Evolutionary conservation across 2,329 filamentous ascomycete genomes (phyloP), one percentile per base, ranked within the genome.

Genomic region (Pestalotiopsis sp.): DNA sequence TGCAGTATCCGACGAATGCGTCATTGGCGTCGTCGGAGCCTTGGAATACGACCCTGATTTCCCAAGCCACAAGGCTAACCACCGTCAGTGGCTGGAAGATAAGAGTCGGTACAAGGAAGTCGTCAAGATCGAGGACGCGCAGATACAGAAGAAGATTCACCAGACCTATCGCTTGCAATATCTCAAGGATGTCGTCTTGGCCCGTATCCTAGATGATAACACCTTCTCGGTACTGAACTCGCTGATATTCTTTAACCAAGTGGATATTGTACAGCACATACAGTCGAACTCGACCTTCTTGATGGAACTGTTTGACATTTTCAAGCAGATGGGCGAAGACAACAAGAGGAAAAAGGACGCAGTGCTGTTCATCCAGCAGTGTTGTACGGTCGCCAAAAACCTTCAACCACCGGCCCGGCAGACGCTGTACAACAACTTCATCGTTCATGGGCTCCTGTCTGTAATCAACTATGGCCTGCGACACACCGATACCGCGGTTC

Each of bases 1-100:
- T 74, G 92, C 95, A 14, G 95, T 99, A 31, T 93, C 93, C 14
- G 95, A 98, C 81, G 90, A 94, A 68, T 92, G 95, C 73, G 91
- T 98, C 59, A 83, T 97, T 73, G 96, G 95, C 20, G 95, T 98
- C 31, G 95, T 99, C 49, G 96, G 96, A 70, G 96, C 96, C 27
- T 85, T 99, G 71, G 96, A 99, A 84, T 99, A 98, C 82, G 96
- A 99, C 76, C 95, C 96, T 0, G 96, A 99, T 80, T 99, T 98
- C 75, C 96, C 96, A 6, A 94, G 92, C 69, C 96, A 98, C 85
- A 98, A 98, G 80, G 95, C 96, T 27, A 98, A 98, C 77, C 96
- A 99, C 78, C 90, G 96, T 69, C 93, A 96, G 77, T 99, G 97
- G 86, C 86, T 99, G 66, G 90, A 92, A 70, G 94, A 96, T 77